A percentile compares a stretch with the other conserved stretches of the same genome.
phyloP scores from a whole-genome alignment of 495 filamentous ascomycete species.

The Podospora appendiculata region DNA sequence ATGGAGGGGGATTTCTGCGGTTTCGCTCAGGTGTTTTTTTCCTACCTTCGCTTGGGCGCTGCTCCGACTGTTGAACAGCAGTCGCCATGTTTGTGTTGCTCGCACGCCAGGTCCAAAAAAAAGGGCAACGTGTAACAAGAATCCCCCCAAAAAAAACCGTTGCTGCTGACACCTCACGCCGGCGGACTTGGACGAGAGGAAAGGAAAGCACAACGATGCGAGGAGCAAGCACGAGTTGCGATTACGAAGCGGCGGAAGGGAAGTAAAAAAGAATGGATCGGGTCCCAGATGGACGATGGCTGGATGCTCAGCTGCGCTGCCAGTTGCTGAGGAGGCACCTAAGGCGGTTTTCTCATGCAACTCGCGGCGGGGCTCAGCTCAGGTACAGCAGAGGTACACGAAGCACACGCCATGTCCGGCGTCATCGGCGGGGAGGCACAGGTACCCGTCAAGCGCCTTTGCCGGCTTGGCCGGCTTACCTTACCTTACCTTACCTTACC shows the following conservation, averaged over 20 bases:
- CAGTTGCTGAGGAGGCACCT: too few relatives aligned
- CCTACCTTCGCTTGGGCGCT: conserved; percentile 3
- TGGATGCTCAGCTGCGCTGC: too few relatives aligned
- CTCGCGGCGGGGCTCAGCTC: background rate
- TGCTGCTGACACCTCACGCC: too few relatives aligned
- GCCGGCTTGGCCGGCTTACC: too few relatives aligned
- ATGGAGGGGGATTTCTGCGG: background rate
- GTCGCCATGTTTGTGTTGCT: conserved; percentile 10
- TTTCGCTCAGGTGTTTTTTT: conserved; percentile 9
- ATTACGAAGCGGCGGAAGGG: too few relatives aligned
- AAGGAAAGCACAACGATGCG: too few relatives aligned
- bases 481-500: too few relatives aligned
- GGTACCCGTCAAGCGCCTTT: conserved; percentile 1
- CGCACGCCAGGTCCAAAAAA: background rate
- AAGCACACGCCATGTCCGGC: background rate
- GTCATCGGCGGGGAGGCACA: conserved; percentile 8
- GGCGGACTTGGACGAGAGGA: too few relatives aligned
- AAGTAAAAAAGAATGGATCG: too few relatives aligned
- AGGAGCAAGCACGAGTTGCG: too few relatives aligned
- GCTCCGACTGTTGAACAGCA: conserved; percentile 9
- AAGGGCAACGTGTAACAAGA: background rate
- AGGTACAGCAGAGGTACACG: background rate
- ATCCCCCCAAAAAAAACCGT: background rate
- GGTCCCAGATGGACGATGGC: too few relatives aligned
- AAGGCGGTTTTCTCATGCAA: too few relatives aligned